These are phyloP conservation scores for Pachyrhizus erosus DNA, from an alignment of 306 rosid genomes.

Conservation along the genomic window DNA sequence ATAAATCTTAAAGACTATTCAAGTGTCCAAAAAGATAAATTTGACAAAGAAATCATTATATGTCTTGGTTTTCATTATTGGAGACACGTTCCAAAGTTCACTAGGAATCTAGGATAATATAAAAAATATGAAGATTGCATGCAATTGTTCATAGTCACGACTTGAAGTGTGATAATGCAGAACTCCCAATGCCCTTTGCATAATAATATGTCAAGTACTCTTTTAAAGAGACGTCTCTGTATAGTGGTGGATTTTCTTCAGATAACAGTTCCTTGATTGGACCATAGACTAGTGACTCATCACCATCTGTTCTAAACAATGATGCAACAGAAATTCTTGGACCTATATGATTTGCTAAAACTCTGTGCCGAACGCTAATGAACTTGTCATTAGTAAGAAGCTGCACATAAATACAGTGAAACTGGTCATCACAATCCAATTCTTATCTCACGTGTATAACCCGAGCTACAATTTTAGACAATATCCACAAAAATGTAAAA, in stretches of 20 bases:
- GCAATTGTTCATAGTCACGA: conserved; percentile 39
- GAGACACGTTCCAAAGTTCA: neutral
- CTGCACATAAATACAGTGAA: conserved; percentile 10
- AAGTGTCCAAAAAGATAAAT: neutral
- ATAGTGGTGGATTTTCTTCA: conserved; percentile 54
- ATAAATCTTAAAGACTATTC: neutral
- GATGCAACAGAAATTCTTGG: conserved; percentile 46
- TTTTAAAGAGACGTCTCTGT: conserved; percentile 34
- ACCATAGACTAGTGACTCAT: conserved; percentile 41
- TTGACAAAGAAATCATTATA: neutral
- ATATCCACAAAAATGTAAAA: neutral
- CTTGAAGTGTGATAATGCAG: conserved; percentile 47
- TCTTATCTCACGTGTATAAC: neutral
- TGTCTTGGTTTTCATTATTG: neutral
- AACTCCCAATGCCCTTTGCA: conserved; percentile 46
- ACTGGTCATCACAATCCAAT: neutral
- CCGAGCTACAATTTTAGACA: neutral
- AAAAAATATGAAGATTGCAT: neutral
- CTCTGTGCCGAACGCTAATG: conserved; percentile 40
- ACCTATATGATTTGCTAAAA: conserved; percentile 22
- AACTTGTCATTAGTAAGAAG: conserved; percentile 40
- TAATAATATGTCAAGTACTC: conserved; percentile 34
- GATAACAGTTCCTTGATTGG: conserved; percentile 61
- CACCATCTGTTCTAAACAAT: conserved; percentile 23
- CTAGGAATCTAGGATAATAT: neutral